Evolutionary conservation across 2,329 filamentous ascomycete species (phyloP), one percentile per base, ranked within the genome.

Genomic region (Talaromyces marneffei): DNA sequence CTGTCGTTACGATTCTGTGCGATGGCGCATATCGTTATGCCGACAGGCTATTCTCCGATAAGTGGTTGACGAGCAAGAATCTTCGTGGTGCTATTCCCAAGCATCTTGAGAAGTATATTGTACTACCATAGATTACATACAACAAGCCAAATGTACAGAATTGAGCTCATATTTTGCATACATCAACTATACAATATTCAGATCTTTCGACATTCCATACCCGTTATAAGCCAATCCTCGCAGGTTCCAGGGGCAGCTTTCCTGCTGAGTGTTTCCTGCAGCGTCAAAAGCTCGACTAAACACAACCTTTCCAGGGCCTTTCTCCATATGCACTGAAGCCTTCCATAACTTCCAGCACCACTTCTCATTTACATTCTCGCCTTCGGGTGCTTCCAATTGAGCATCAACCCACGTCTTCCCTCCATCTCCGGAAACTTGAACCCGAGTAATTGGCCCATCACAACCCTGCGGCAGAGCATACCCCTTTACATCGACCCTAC

Each of bases 1-100:
- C 90, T 0, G 89, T 99, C 25, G 94, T 97, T 52, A 99, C 94
- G 1, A 85, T 97, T 61, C 83, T 99, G 48, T 96, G 91, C 71
- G 94, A 99, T 73, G 94, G 94, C 63, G 94, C 94, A n/a, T 97
- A 99, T 74, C 82, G 94, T 71, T 99, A 99, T 74, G 94, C 94
- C 4, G 94, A 99, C 66, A 83, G 94, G 37, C 75, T 99, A 64
- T 99, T 99, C 79, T 96, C 91, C 50, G 86, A 85, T 75, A 92
- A 89, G 75, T 99, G 94, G 94, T 78, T 99, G 67, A 82, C 87
- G 74, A 85, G 87, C 70, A 99, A 97, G 86, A 89, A 89, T 62
- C 79, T 99, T 66, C 75, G 94, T 50, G 84, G 80, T 29, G 87
- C 92, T 46, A 88, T 99, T 73, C 94, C 94, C 6, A 84, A 90